Base-by-base conservation (phyloP, 441 rosid species). In the Cnidoscolus chayamansa region DNA sequence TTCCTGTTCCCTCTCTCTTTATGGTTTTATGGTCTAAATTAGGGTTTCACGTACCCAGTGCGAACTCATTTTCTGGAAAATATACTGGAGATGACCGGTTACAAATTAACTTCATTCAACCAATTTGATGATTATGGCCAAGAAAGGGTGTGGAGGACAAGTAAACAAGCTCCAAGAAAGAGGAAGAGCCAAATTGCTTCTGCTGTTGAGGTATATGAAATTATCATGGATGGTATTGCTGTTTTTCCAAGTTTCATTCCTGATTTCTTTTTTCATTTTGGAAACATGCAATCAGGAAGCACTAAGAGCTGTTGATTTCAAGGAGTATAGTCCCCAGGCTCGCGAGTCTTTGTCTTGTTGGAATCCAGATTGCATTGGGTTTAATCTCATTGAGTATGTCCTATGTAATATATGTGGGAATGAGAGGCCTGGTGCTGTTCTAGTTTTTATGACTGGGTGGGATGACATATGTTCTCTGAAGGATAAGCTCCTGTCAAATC, bases 371-470 rank as follows among this genome's bases (percentile, higher is more conserved):
- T 86, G 90, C 72, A 80, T 94, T 76, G 98, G 97, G 71, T 94
- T 94, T 83, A 94, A 88, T 86, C 91, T 94, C 68, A 90, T 94
- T 76, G 96, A 91, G 75, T 75, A 77, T 76, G 77, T 94, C 73
- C 83, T 94, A 66, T 83, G 82, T 76, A 25, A 79, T 65, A 87
- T 94, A 60, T 91, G 95, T 63, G 88, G 89, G 85, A 82, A 87
- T 66, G 93, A 84, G 82, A 78, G 77, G 68, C 91, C 88, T 20
- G 98, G 98, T 76, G 93, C 94, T 71, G 84, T 94, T 72, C 80
- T 94, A 51, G 91, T 94, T 72, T 94, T 94, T 79, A 84, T 94
- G 96, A 94, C 94, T 79, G 98, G 98, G 60, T 91, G 96, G 97
- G 98, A 94, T 77, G 98, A 94, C 85, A 91, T 91, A 75, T 83